These are phyloP conservation scores for Camellia oleifera DNA, from an alignment of 179 eudicot species.

Conservation along the genomic window DNA sequence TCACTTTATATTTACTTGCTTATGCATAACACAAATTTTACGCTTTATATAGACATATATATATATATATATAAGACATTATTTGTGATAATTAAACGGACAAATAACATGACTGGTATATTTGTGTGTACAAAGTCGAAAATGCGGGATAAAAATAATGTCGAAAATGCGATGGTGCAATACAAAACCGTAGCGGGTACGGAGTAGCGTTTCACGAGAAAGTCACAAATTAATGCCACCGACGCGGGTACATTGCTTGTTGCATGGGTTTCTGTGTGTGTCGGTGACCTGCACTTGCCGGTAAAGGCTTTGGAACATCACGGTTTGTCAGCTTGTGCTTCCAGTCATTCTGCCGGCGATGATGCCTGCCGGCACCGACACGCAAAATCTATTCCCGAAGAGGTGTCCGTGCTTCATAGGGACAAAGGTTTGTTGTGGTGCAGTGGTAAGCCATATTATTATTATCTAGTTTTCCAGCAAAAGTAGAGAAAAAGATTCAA, in stretches of 20 bases:
- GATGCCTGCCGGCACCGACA: constrained; percentile 37
- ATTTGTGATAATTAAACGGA: too few relatives aligned
- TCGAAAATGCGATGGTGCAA: neutral
- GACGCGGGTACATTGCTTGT: neutral
- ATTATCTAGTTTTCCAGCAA: too few relatives aligned
- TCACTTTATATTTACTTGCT: too few relatives aligned
- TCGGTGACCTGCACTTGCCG: constrained; percentile 19
- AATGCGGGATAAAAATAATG: too few relatives aligned
- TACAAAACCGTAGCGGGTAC: neutral
- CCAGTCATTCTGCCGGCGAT: constrained; percentile 27
- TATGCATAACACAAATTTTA: too few relatives aligned
- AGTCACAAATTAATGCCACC: constrained; percentile 13
- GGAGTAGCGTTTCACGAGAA: neutral
- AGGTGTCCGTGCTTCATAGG: too few relatives aligned
- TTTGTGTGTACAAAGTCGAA: neutral
- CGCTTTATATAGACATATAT: too few relatives aligned
- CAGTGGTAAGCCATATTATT: too few relatives aligned
- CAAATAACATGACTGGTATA: too few relatives aligned
- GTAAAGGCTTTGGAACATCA: neutral
- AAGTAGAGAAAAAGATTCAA: neutral
- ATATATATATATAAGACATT: too few relatives aligned
- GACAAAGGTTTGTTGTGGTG: too few relatives aligned
- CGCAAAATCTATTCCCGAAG: constrained; percentile 24
- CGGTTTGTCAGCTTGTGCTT: constrained; percentile 16
- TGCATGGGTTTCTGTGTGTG: neutral